These are phyloP conservation scores for Oryza australiensis DNA, from an alignment of 176 grass and related monocot genomes.

Conservation along the genomic window DNA sequence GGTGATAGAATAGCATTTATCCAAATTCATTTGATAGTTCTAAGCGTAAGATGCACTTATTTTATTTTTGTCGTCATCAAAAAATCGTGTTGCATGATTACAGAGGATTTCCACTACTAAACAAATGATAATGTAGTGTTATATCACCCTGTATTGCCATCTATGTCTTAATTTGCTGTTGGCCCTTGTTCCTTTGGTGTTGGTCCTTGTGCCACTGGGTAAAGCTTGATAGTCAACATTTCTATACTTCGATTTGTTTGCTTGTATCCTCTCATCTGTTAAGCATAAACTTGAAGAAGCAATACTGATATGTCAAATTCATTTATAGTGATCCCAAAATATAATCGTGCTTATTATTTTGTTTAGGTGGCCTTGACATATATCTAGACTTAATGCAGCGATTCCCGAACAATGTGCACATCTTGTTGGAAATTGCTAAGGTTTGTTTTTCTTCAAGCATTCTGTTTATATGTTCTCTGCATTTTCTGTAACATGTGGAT, in stretches of 20 bases:
- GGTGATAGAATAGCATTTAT: constrained; percentile 44
- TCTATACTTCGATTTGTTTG: not conserved
- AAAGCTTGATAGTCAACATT: constrained; percentile 1
- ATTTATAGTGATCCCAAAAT: not conserved
- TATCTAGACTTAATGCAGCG: constrained; percentile 84
- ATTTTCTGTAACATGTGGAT: not conserved
- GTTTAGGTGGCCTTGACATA: constrained; percentile 85
- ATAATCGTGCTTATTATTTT: constrained; percentile 29
- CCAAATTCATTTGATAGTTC: constrained; percentile 15
- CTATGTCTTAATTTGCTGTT: not conserved
- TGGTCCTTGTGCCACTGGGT: not conserved
- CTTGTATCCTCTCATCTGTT: not conserved
- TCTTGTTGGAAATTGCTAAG: constrained; percentile 93
- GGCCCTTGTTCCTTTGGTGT: not conserved
- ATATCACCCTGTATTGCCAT: not conserved
- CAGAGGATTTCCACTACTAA: not conserved
- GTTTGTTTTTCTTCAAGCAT: constrained; percentile 48
- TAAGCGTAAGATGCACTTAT: not conserved
- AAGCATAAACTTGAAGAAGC: not conserved
- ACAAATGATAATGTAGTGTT: not conserved
- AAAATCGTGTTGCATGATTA: not conserved
- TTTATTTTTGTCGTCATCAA: constrained; percentile 14
- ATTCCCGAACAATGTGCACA: constrained; percentile 91
- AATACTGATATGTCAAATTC: not conserved
- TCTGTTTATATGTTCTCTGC: not conserved